Evolutionary conservation across 441 rosid species (phyloP).

Genomic region (Bruguiera hainesii): DNA sequence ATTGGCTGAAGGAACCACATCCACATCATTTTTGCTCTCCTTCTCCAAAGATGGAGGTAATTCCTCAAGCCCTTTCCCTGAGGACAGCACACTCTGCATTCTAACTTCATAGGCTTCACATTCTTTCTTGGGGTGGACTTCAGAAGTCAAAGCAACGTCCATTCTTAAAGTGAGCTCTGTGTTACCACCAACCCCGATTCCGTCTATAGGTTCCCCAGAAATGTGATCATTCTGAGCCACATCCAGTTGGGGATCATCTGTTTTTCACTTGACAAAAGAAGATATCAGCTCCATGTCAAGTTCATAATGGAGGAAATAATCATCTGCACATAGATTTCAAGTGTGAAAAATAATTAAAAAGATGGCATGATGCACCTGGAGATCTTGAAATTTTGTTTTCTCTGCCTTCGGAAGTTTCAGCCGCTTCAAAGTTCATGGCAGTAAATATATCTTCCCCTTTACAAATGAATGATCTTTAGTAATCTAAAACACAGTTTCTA

Average conservation of each 20-base stretch:
- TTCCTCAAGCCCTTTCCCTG: slow-evolving; percentile 15
- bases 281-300: background rate
- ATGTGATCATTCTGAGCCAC: slow-evolving; percentile 22
- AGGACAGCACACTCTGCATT: slow-evolving; percentile 2
- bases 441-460: slow-evolving; percentile 17
- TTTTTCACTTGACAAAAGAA: slow-evolving; percentile 22
- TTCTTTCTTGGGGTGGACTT: slow-evolving; percentile 18
- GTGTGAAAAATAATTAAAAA: too few relatives aligned
- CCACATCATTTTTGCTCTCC: slow-evolving; percentile 24
- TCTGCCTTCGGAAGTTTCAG: slow-evolving; percentile 17
- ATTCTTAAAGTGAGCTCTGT: slow-evolving; percentile 23
- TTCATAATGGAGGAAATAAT: too few relatives aligned
- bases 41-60: slow-evolving; percentile 24
- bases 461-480: too few relatives aligned
- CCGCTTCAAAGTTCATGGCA: slow-evolving; percentile 7
- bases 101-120: slow-evolving; percentile 25
- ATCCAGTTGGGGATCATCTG: slow-evolving; percentile 31
- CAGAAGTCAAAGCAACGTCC: slow-evolving; percentile 27
- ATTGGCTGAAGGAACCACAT: slow-evolving; percentile 10
- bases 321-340: too few relatives aligned
- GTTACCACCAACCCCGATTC: slow-evolving; percentile 24
- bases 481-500: background rate
- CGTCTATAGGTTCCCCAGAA: slow-evolving; percentile 15
- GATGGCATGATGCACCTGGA: slow-evolving; percentile 22
- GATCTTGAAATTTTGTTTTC: slow-evolving; percentile 18